Evolutionary conservation across 768 basidiomycete species (phyloP).

Genomic region (Termitomyces eurrhizus): DNA sequence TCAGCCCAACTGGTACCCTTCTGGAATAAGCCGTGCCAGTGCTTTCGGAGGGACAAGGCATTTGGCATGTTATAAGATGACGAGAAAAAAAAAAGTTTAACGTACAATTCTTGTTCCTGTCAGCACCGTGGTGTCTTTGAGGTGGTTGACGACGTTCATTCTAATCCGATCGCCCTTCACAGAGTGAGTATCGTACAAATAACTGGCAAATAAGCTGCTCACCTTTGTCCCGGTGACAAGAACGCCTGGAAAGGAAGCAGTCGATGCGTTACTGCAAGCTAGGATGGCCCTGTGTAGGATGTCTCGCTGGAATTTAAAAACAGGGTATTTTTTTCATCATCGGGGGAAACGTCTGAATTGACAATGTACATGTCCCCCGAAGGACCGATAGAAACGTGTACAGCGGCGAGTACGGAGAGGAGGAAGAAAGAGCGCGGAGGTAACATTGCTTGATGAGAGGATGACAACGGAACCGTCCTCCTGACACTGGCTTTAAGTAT

Average conservation of each 20-base stretch:
- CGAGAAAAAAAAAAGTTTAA: neutral
- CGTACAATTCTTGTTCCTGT: slow-evolving; percentile 3
- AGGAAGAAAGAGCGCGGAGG: neutral
- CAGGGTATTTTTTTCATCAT: neutral
- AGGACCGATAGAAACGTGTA: neutral
- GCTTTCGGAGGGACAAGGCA: neutral
- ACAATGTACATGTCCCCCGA: neutral
- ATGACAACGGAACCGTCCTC: neutral
- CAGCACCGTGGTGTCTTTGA: slow-evolving; percentile 3
- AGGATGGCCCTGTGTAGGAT: neutral
- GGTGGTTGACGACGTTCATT: slow-evolving; percentile 1
- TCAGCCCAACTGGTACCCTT: slow-evolving; percentile 2
- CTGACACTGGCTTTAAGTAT: neutral
- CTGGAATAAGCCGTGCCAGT: slow-evolving; percentile 5
- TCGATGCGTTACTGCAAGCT: neutral
- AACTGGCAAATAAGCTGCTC: too few species aligned
- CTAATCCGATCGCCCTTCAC: neutral
- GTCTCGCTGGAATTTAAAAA: neutral
- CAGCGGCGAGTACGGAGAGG: neutral
- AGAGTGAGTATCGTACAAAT: neutral
- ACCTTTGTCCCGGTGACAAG: slow-evolving; percentile 1
- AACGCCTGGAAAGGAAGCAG: neutral
- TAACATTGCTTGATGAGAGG: neutral
- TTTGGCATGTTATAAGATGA: neutral
- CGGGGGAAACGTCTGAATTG: neutral